phyloP scores from a whole-genome alignment of 495 filamentous ascomycete species.

The Aspergillus bridgeri region DNA sequence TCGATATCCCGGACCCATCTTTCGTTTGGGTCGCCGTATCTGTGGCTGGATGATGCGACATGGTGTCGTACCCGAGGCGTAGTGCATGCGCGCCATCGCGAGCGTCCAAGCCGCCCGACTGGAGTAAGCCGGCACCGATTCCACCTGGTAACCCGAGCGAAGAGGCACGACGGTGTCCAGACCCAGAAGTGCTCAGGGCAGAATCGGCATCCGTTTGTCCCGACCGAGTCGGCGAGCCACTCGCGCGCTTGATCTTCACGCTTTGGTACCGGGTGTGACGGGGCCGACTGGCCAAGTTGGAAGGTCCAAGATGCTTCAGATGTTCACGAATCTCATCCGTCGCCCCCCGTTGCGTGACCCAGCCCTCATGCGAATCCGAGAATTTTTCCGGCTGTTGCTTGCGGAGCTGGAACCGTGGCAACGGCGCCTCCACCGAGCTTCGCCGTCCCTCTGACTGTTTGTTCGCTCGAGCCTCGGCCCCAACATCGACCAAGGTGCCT shows the following conservation, averaged over 20 bases:
- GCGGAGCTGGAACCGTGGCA: slow-evolving; percentile 45
- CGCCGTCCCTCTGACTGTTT: slow-evolving; percentile 24
- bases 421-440: slow-evolving; percentile 51
- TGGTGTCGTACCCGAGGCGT: slow-evolving; percentile 63
- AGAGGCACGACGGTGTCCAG: slow-evolving; percentile 18
- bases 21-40: slow-evolving; percentile 23
- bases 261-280: slow-evolving; percentile 77
- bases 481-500: slow-evolving; percentile 38
- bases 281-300: slow-evolving; percentile 82
- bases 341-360: slow-evolving; percentile 36
- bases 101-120: slow-evolving; percentile 47
- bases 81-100: slow-evolving; percentile 70
- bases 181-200: slow-evolving; percentile 26
- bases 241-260: slow-evolving; percentile 84
- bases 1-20: slow-evolving; percentile 30
- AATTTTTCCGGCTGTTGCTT: slow-evolving; percentile 28
- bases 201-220: slow-evolving; percentile 38
- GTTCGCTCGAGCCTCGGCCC: slow-evolving; percentile 17
- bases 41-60: slow-evolving; percentile 25
- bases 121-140: slow-evolving; percentile 48
- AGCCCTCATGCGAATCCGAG: slow-evolving; percentile 24
- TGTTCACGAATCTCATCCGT: slow-evolving; percentile 72
- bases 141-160: slow-evolving; percentile 40
- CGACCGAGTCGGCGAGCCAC: slow-evolving; percentile 40
- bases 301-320: slow-evolving; percentile 86